Base-by-base conservation (phyloP, 139 green algal species). In the Bryopsis sp. region DNA sequence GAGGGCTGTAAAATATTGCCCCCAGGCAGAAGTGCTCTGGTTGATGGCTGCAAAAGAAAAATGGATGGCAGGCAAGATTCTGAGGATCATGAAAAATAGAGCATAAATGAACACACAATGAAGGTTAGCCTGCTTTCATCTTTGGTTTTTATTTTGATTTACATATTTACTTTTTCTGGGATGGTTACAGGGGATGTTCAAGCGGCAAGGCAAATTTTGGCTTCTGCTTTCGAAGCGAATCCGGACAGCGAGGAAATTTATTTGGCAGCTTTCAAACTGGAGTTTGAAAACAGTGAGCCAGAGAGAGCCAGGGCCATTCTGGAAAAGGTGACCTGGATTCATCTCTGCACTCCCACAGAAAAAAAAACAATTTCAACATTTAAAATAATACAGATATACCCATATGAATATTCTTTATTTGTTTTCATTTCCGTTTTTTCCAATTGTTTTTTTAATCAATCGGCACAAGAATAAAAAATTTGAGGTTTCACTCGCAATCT, bases 221-320 rank as follows among this genome's bases (percentile, higher is more conserved):
- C 88, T 54, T 84, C 91, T 57, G 91, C 92, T 0, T 95, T 94
- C 61, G 75, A 76, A 5, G 79, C 85, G 64, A 97, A 96, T 78
- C 89, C 92, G 0, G 86, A 97, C 72, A 88, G 72, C 43, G 91
- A 98, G 76, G 87, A 94, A 64, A 94, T 99, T 72, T 97, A 86
- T 84, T 88, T 99, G 62, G 94, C 94, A 1, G 94, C 94, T 2
- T 97, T 97, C 83, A 98, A 98, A 82, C 83, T 99, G 39, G 94
- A 99, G 79, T 97, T 97, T 74, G 94, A 99, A 71, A 97, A 94
- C 65, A 73, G 81, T 24, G 93, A 98, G 78, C 74, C 82, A 29
- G 79, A 88, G 62, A 78, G 90, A 32, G 90, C 90, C 11, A 70
- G 76, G 32, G 68, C 73, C 39, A 69, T 90, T 46, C 75, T 92